These are phyloP conservation scores for Naganishia sp. DNA, from an alignment of 1,284 basidiomycete genomes.

Conservation along the genomic window DNA sequence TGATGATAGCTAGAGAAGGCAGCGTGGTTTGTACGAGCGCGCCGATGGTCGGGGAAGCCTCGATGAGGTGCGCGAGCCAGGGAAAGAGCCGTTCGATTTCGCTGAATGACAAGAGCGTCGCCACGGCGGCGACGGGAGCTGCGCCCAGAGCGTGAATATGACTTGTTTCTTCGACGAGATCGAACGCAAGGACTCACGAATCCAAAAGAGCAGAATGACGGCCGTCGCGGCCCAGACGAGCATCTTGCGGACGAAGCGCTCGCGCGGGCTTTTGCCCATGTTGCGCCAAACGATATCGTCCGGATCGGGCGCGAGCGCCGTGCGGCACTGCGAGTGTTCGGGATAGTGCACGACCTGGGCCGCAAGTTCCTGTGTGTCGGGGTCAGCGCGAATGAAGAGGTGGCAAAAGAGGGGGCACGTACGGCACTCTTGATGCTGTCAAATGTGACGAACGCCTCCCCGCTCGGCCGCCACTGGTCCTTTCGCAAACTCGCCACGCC, in stretches of 20 bases:
- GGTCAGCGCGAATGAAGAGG: neutral
- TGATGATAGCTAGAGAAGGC: slow-evolving; percentile 84
- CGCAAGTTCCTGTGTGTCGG: slow-evolving; percentile 73
- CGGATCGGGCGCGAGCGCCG: slow-evolving; percentile 84
- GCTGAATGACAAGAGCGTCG: slow-evolving; percentile 80
- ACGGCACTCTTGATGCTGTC: slow-evolving; percentile 89
- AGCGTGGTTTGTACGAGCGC: slow-evolving; percentile 91
- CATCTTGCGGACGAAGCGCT: slow-evolving; percentile 65
- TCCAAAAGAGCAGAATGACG: slow-evolving; percentile 78
- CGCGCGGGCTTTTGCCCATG: slow-evolving; percentile 66
- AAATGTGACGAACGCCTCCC: slow-evolving; percentile 93
- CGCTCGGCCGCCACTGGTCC: slow-evolving; percentile 70
- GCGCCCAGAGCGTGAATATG: neutral
- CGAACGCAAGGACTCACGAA: slow-evolving; percentile 49
- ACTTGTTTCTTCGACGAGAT: neutral
- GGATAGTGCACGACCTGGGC: slow-evolving; percentile 80
- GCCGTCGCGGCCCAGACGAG: slow-evolving; percentile 69
- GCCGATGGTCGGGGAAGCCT: slow-evolving; percentile 72
- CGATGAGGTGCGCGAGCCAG: slow-evolving; percentile 73
- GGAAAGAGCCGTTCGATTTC: slow-evolving; percentile 88
- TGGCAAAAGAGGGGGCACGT: slow-evolving; percentile 46
- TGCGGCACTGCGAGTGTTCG: slow-evolving; percentile 65
- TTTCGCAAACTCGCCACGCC: slow-evolving; percentile 38
- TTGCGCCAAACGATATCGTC: slow-evolving; percentile 94
- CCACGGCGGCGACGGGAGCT: slow-evolving; percentile 80